Evolutionary conservation across 2,329 filamentous ascomycete species (phyloP).

Genomic region (Penicillium expansum): DNA sequence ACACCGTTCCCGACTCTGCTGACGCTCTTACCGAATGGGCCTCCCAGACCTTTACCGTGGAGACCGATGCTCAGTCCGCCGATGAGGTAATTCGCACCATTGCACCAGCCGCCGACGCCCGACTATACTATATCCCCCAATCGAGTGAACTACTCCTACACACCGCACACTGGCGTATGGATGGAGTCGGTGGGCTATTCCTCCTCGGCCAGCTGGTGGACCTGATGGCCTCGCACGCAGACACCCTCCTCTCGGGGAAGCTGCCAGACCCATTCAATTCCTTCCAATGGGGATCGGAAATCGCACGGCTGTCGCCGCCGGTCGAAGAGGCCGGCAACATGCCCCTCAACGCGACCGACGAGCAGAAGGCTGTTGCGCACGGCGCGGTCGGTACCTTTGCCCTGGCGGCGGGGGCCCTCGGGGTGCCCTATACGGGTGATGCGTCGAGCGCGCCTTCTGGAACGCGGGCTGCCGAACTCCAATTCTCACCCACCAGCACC

Average conservation of each 20-base stretch:
- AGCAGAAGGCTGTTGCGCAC: constrained; percentile 13
- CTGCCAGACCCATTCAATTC: constrained; percentile 18
- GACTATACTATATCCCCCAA: constrained; percentile 12
- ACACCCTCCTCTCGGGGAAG: constrained; percentile 11
- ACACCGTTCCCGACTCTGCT: constrained; percentile 9
- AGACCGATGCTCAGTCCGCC: not conserved
- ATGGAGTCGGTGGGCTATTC: constrained; percentile 26
- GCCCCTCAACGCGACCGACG: constrained; percentile 1
- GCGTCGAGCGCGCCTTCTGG: constrained; percentile 17
- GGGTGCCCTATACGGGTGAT: constrained; percentile 22
- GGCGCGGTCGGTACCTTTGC: constrained; percentile 16
- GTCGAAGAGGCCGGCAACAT: constrained; percentile 26
- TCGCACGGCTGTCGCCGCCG: constrained; percentile 17
- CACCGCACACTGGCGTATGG: constrained; percentile 31
- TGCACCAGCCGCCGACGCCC: constrained; percentile 9
- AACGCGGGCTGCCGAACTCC: constrained; percentile 14
- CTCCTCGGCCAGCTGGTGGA: constrained; percentile 25
- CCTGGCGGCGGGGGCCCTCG: constrained; percentile 21
- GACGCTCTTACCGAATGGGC: constrained; percentile 11
- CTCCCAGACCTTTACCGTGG: constrained; percentile 14
- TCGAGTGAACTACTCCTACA: constrained; percentile 11
- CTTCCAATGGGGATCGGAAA: constrained; percentile 31
- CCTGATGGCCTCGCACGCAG: constrained; percentile 3
- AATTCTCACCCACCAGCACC: constrained; percentile 19
- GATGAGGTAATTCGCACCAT: constrained; percentile 11